Evolutionary conservation across 2,329 filamentous ascomycete species (phyloP).

Genomic region (Colletotrichum somersetense): DNA sequence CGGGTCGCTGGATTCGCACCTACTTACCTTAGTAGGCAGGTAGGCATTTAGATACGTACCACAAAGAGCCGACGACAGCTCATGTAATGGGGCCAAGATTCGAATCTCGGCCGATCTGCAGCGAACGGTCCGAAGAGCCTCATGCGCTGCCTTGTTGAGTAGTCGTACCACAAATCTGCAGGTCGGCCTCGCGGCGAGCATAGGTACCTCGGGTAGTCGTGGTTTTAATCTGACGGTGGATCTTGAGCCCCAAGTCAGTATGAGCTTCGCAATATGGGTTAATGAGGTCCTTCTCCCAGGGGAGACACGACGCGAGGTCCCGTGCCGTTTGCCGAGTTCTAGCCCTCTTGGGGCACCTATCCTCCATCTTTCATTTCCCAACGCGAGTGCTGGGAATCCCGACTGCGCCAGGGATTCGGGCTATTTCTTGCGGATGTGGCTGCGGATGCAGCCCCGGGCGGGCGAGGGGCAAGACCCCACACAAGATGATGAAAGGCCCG

Average conservation of each 20-base stretch:
- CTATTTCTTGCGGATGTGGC: conserved; percentile 1
- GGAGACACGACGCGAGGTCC: not conserved
- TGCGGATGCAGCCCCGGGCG: not conserved
- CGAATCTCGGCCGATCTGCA: conserved; percentile 19
- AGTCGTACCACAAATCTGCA: not conserved
- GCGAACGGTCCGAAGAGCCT: conserved; percentile 13
- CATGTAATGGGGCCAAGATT: conserved; percentile 1
- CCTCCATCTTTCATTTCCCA: not conserved
- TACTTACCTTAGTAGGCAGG: too few relatives aligned
- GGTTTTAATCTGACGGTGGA: not conserved
- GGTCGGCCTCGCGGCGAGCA: conserved; percentile 1
- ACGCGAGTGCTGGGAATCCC: not conserved
- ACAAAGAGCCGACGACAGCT: conserved; percentile 1
- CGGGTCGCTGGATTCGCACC: conserved; percentile 28
- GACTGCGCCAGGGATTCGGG: not conserved
- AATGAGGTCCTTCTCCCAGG: not conserved
- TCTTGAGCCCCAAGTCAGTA: not conserved
- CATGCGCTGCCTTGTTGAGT: conserved; percentile 3
- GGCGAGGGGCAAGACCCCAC: not conserved
- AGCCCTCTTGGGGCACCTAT: not conserved
- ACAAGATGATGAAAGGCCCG: conserved; percentile 16
- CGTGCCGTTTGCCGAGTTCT: not conserved
- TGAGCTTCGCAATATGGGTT: not conserved
- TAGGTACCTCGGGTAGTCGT: not conserved
- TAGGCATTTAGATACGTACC: not conserved